These are phyloP conservation scores for Hibiscus mutabilis DNA, from an alignment of 345 rosid species.

Conservation along the genomic window DNA sequence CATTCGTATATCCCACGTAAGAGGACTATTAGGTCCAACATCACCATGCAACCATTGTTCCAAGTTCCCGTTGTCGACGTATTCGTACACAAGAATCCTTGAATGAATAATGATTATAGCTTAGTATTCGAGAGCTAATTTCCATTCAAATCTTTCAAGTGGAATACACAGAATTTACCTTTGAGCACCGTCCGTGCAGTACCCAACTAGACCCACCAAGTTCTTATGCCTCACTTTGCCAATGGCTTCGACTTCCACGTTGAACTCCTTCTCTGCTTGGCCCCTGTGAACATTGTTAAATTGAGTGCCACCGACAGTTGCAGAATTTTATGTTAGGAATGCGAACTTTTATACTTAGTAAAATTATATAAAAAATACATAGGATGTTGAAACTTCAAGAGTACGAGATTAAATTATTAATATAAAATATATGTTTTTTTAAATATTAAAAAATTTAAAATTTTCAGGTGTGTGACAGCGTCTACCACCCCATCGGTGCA, in stretches of 20 bases:
- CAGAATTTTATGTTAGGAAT: too few species aligned
- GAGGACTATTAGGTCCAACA: constrained; percentile 77
- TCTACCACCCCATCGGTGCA: too few species aligned
- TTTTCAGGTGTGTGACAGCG: too few species aligned
- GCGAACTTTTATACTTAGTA: too few species aligned
- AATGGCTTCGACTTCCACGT: constrained; percentile 35
- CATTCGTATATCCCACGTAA: constrained; percentile 90
- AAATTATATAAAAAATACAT: too few species aligned
- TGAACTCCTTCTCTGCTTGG: constrained; percentile 91
- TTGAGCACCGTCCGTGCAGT: constrained; percentile 75
- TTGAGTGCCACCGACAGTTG: too few species aligned
- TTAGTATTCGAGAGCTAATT: background rate
- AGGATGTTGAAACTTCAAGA: too few species aligned
- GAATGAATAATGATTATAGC: constrained; percentile 7
- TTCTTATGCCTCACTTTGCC: constrained; percentile 96
- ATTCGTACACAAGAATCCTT: constrained; percentile 96
- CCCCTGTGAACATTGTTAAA: constrained; percentile 39
- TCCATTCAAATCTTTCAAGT: background rate
- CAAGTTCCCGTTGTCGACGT: constrained; percentile 83
- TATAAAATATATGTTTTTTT: too few species aligned
- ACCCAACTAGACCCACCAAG: constrained; percentile 87
- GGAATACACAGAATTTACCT: constrained; percentile 36
- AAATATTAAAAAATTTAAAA: too few species aligned
- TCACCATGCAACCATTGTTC: constrained; percentile 98
- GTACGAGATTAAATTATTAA: too few species aligned